These are phyloP conservation scores for Breynia disticha DNA, from an alignment of 441 rosid genomes.

Conservation along the genomic window DNA sequence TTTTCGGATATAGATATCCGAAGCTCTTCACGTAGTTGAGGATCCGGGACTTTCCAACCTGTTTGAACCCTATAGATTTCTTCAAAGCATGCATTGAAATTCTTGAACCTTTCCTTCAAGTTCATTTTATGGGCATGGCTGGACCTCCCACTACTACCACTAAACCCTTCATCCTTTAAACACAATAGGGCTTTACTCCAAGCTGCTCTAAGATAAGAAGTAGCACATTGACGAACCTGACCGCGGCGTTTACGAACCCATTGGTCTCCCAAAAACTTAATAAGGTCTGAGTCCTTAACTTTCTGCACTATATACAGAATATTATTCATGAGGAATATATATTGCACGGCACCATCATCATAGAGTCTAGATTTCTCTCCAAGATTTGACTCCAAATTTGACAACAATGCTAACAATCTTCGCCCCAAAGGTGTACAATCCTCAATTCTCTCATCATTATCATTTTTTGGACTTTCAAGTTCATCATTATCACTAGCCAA, in stretches of 20 bases:
- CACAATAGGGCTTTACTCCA: slow-evolving; percentile 74
- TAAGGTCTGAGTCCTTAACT: slow-evolving; percentile 81
- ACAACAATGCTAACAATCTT: slow-evolving; percentile 50
- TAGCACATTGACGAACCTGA: slow-evolving; percentile 70
- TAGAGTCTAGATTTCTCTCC: slow-evolving; percentile 81
- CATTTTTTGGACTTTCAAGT: slow-evolving; percentile 19
- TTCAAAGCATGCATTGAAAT: slow-evolving; percentile 82
- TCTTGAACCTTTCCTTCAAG: slow-evolving; percentile 83
- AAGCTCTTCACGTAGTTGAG: slow-evolving; percentile 94
- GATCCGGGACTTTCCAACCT: slow-evolving; percentile 91
- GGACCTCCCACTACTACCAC: slow-evolving; percentile 41
- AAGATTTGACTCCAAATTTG: slow-evolving; percentile 60
- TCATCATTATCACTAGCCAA: slow-evolving; percentile 46
- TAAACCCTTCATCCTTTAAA: slow-evolving; percentile 72
- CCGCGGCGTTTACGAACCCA: slow-evolving; percentile 92
- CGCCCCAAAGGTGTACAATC: slow-evolving; percentile 42
- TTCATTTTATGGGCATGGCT: slow-evolving; percentile 60
- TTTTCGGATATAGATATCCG: slow-evolving; percentile 85
- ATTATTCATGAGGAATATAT: slow-evolving; percentile 83
- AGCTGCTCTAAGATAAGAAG: slow-evolving; percentile 78
- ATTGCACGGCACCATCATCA: slow-evolving; percentile 64
- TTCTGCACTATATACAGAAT: slow-evolving; percentile 78
- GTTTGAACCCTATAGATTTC: slow-evolving; percentile 85
- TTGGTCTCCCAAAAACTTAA: slow-evolving; percentile 65
- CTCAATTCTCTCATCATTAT: slow-evolving; percentile 25